phyloP scores from a whole-genome alignment of 1,284 basidiomycete genomes.

The Porogramme epimiltina region DNA sequence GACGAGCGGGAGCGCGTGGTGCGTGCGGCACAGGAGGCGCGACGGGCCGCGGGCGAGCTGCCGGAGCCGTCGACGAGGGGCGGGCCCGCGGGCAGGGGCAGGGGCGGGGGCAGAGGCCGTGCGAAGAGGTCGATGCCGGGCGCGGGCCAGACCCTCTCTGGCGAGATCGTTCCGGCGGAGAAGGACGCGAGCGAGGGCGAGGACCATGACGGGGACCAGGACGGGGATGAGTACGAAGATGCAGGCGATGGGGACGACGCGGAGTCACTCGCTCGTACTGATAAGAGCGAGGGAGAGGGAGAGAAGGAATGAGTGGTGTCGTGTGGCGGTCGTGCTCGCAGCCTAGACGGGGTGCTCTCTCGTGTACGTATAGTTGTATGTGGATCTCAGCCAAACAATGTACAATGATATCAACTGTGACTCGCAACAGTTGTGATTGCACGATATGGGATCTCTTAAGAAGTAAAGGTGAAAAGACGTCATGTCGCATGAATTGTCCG shows the following conservation, averaged over 20 bases:
- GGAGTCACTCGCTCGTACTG: too few species aligned
- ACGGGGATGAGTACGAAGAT: conserved; percentile 20
- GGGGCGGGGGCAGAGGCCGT: not conserved
- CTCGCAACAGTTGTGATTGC: too few species aligned
- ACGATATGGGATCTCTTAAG: too few species aligned
- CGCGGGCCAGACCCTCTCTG: conserved; percentile 24
- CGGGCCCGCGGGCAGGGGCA: conserved; percentile 1
- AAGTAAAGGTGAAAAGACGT: too few species aligned
- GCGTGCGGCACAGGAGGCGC: conserved; percentile 33
- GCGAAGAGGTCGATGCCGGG: conserved; percentile 25
- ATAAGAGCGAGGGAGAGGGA: too few species aligned
- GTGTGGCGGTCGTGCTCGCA: too few species aligned
- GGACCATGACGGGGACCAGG: not conserved
- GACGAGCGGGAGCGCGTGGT: conserved; percentile 62
- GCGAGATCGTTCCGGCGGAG: conserved; percentile 10
- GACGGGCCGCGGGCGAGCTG: conserved; percentile 14
- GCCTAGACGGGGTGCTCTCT: too few species aligned
- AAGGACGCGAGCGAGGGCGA: conserved; percentile 9
- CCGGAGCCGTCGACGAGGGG: conserved; percentile 9
- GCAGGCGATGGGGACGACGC: not conserved
- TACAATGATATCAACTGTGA: too few species aligned
- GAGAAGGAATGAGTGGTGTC: too few species aligned
- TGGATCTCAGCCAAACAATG: too few species aligned
- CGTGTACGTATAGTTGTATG: too few species aligned
- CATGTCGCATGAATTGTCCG: too few species aligned